Percentiles rank a stretch among this genome's conserved stretches.
Conservation (phyloP, 306 rosid genomes). For the Quercus wislizeni region DNA sequence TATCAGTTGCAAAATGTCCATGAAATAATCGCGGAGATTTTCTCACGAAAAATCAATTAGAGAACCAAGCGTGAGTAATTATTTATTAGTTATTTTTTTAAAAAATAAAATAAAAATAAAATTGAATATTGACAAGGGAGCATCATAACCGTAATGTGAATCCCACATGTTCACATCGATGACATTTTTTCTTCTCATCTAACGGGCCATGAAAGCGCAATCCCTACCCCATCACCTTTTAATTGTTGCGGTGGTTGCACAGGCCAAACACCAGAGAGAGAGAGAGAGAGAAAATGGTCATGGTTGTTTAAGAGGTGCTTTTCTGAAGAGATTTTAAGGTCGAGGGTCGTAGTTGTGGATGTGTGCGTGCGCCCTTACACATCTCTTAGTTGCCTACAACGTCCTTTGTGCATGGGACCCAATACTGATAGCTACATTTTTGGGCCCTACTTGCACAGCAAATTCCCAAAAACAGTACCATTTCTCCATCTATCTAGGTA, state of each 20-base stretch:
- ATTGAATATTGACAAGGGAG: not conserved
- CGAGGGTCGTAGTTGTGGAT: conserved; percentile 74
- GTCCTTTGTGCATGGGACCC: conserved; percentile 42
- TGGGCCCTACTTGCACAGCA: conserved; percentile 37
- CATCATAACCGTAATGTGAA: not conserved
- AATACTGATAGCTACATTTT: conserved; percentile 36
- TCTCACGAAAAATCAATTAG: not conserved
- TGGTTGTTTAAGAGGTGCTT: conserved; percentile 65
- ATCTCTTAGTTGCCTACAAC: conserved; percentile 16
- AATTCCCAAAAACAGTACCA: conserved; percentile 18
- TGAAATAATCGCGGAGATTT: not conserved
- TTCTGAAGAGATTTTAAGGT: conserved; percentile 73
- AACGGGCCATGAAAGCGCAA: conserved; percentile 32
- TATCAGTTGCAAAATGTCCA: not conserved
- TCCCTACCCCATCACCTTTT: conserved; percentile 20
- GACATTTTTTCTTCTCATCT: conserved; percentile 41
- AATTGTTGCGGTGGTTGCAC: conserved; percentile 65
- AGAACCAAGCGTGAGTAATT: not conserved
- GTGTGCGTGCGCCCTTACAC: conserved; percentile 64
- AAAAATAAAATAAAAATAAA: not conserved
- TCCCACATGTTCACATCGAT: conserved; percentile 27
- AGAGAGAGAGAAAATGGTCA: conserved; percentile 43
- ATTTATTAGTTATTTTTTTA: too few relatives aligned
- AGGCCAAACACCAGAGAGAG: conserved; percentile 33
- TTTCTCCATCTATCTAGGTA: conserved; percentile 39